Conservation (phyloP, 2,329 filamentous ascomycete genomes). For the Calonectria pseudoturangicola region DNA sequence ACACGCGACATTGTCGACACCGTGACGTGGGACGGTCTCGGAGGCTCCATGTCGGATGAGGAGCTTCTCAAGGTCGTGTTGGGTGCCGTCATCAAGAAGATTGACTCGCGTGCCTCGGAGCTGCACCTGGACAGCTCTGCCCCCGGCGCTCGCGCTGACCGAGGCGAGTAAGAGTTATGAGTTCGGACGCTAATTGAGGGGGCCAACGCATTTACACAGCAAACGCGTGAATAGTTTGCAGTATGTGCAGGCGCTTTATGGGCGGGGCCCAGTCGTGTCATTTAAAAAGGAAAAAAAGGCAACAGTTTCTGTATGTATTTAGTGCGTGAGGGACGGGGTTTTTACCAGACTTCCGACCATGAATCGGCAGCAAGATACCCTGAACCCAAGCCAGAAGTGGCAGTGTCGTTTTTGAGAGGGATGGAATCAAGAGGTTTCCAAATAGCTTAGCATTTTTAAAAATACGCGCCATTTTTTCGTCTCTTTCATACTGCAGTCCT, state of each 20-base stretch:
- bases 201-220: neutral
- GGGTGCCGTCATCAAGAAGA: constrained; percentile 40
- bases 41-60: constrained; percentile 27
- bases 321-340: neutral
- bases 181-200: neutral
- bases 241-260: neutral
- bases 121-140: constrained; percentile 31
- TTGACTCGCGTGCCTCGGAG: constrained; percentile 31
- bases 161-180: neutral
- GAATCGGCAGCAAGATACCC: constrained; percentile 2
- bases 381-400: neutral
- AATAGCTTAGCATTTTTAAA: neutral
- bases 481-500: too few species aligned
- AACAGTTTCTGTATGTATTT: constrained; percentile 3
- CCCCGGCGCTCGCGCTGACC: constrained; percentile 26
- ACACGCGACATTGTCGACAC: constrained; percentile 42
- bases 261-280: neutral
- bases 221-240: neutral
- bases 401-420: constrained; percentile 3
- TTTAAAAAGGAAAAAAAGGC: neutral
- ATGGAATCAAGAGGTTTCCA: neutral
- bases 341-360: neutral
- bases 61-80: constrained; percentile 41
- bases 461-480: too few species aligned
- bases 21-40: constrained; percentile 35